Evolutionary conservation across 768 basidiomycete genomes (phyloP).

Genomic region (Leccinum olivaceopallidum): DNA sequence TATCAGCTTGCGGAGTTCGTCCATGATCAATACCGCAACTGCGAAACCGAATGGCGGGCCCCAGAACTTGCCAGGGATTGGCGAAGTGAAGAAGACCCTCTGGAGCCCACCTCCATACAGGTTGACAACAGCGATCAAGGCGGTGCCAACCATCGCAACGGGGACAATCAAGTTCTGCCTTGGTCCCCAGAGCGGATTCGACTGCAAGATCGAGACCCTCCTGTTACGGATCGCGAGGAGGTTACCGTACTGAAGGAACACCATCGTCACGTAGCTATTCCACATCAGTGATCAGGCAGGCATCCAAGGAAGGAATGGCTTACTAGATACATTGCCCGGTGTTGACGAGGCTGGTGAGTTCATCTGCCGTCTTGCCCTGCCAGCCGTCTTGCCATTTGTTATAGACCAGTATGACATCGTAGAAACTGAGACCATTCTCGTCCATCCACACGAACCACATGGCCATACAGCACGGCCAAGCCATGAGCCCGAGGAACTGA

Average conservation of each 20-base stretch:
- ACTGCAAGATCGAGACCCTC: slow-evolving; percentile 42
- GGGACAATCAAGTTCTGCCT: slow-evolving; percentile 43
- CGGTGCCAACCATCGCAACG: slow-evolving; percentile 40
- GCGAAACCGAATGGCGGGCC: slow-evolving; percentile 47
- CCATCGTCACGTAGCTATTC: slow-evolving; percentile 47
- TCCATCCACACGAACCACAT: slow-evolving; percentile 43
- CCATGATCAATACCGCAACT: slow-evolving; percentile 39
- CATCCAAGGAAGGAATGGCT: slow-evolving; percentile 9
- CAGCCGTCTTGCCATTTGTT: slow-evolving; percentile 41
- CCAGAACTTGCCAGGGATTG: slow-evolving; percentile 51
- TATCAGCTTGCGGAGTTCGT: slow-evolving; percentile 46
- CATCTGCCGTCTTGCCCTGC: slow-evolving; percentile 30
- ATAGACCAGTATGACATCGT: slow-evolving; percentile 42
- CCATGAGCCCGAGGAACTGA: slow-evolving; percentile 46
- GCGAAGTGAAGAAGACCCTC: slow-evolving; percentile 41
- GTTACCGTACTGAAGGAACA: slow-evolving; percentile 45
- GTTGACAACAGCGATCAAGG: slow-evolving; percentile 44
- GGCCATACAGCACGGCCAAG: slow-evolving; percentile 47
- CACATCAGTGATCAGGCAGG: neutral
- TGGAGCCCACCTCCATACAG: slow-evolving; percentile 47
- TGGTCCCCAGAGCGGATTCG: slow-evolving; percentile 49
- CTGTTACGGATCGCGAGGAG: slow-evolving; percentile 46
- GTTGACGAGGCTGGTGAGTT: slow-evolving; percentile 38
- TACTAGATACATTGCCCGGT: slow-evolving; percentile 49
- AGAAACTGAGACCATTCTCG: slow-evolving; percentile 38